Conservation (phyloP, 1,284 basidiomycete species). For the Bondarzewia mesenterica region DNA sequence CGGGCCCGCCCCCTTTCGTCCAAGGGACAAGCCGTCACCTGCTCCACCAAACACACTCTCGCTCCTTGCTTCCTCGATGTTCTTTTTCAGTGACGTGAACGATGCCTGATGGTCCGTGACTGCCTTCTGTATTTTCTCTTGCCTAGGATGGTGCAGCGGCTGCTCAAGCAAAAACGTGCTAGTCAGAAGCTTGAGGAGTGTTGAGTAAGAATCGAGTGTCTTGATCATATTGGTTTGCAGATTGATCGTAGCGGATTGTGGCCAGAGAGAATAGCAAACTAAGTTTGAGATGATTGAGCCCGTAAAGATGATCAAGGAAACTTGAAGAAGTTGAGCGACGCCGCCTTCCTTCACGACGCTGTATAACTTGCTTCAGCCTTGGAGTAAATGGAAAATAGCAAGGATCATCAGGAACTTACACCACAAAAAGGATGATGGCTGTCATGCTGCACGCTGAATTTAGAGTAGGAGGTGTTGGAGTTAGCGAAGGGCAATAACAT, state of each 20-base stretch:
- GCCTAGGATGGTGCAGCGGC: slow-evolving; percentile 39
- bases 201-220: slow-evolving; percentile 83
- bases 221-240: slow-evolving; percentile 81
- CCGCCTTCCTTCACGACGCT: slow-evolving; percentile 91
- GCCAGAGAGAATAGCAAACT: slow-evolving; percentile 82
- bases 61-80: slow-evolving; percentile 74
- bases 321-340: slow-evolving; percentile 61
- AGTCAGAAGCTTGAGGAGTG: slow-evolving; percentile 74
- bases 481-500: slow-evolving; percentile 5
- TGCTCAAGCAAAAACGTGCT: slow-evolving; percentile 82
- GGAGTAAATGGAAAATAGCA: slow-evolving; percentile 7
- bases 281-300: slow-evolving; percentile 77
- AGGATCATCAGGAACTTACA: slow-evolving; percentile 53
- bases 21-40: slow-evolving; percentile 16
- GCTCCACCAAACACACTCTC: slow-evolving; percentile 57
- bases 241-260: slow-evolving; percentile 72
- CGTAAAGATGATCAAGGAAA: slow-evolving; percentile 70
- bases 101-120: slow-evolving; percentile 79
- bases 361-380: not conserved
- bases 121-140: slow-evolving; percentile 63
- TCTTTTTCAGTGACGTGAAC: slow-evolving; percentile 82
- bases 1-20: slow-evolving; percentile 33
- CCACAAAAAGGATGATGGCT: slow-evolving; percentile 78
- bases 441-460: slow-evolving; percentile 82
- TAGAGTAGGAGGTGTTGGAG: no score